Conservation (phyloP, 2,329 filamentous ascomycete species). For the Ophiostoma pallidulum region DNA sequence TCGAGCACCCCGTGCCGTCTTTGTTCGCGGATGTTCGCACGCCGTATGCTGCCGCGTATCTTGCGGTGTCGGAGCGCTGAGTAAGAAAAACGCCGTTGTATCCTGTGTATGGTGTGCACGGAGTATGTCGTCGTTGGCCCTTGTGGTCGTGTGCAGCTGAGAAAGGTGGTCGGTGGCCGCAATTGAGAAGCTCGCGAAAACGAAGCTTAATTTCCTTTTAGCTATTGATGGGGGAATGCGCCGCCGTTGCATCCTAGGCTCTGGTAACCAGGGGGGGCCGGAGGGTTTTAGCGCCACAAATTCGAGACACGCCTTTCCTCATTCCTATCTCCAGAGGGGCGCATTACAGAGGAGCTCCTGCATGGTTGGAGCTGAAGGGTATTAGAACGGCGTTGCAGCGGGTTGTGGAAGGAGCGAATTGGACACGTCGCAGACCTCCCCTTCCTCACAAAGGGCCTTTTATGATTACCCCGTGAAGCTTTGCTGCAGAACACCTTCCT, state of each 20-base stretch:
- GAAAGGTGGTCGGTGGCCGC: neutral
- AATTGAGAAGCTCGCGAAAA: neutral
- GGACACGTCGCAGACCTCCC: no score
- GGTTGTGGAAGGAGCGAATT: no score
- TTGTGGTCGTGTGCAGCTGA: neutral
- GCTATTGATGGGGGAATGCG: no score
- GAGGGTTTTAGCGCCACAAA: slow-evolving; percentile 6
- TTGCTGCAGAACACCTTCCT: no score
- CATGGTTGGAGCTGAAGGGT: slow-evolving; percentile 3
- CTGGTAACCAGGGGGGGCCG: slow-evolving; percentile 5
- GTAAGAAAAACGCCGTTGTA: no score
- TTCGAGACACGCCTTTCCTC: slow-evolving; percentile 4
- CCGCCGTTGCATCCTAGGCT: no score
- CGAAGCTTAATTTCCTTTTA: slow-evolving; percentile 7
- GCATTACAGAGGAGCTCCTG: slow-evolving; percentile 3
- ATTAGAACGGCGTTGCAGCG: no score
- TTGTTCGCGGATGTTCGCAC: neutral
- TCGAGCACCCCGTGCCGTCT: slow-evolving; percentile 2
- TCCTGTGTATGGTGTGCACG: no score
- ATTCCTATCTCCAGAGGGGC: neutral
- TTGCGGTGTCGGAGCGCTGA: no score
- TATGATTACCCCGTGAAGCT: no score
- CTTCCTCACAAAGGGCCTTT: no score
- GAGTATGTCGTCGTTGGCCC: neutral
- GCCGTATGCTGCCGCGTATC: no score